Evolutionary conservation across 129 eudicot genomes (phyloP), one percentile per base, ranked within the genome.

Genomic region (Oenanthe sinensis): DNA sequence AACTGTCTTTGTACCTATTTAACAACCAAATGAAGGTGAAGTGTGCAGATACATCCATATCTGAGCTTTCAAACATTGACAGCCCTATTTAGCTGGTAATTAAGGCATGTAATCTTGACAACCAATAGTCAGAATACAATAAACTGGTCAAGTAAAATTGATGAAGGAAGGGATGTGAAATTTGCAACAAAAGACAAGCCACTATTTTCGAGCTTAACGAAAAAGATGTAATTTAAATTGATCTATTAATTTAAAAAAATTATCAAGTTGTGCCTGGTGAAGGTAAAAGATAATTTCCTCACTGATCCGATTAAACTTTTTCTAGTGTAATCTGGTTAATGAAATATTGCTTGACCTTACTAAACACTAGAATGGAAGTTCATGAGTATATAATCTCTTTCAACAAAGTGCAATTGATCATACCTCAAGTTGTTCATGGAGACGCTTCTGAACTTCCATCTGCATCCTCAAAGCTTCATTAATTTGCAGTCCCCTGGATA

Each of bases 361-460:
- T n/a, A 43, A 71, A 44, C 5, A 72, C 39, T 55, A 48, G 47
- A 44, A n/a, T 42, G 15, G 55, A 45, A 73, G 55, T 43, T 73
- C 22, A 11, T 28, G 6, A 4, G 36, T 33, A 33, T 33, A 33
- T 33, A 33, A 33, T 73, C 37, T 43, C 54, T 44, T 72, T 44
- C 36, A 73, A 49, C 19, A 13, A 73, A 73, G 9, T 45, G 77
- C 76, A 46, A 26, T 37, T 37, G 52, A 45, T 19, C 78, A 75
- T 47, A 83, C 86, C 81, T 83, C 86, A 28, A 83, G 81, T 77
- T 83, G 86, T 71, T 83, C 86, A 42, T 83, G 86, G 36, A 83
- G 83, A 17, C 86, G 86, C 60, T 83, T 83, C 37, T 83, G 86
- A 42, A 83, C 86, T 67, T 83, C 86, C 86, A 83, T 83, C 76